These are phyloP conservation scores for Phoma sp. DNA, from an alignment of 2,329 filamentous ascomycete genomes.

Conservation along the genomic window DNA sequence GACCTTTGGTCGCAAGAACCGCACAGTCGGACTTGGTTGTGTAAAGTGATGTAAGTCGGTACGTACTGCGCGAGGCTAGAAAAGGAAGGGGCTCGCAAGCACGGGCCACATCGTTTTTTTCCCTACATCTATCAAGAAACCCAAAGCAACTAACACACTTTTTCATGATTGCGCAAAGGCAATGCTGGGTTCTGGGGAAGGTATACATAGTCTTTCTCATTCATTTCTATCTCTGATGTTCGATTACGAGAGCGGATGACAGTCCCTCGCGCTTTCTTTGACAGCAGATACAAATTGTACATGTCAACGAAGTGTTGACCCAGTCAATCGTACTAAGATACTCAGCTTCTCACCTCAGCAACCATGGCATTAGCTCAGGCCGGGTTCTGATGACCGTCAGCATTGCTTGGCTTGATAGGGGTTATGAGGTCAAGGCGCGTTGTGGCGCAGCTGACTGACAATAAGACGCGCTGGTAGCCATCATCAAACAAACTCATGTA, in stretches of 20 bases:
- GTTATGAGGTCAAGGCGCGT: constrained; percentile 10
- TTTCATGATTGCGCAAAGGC: too few relatives aligned
- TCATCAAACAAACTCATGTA: background rate
- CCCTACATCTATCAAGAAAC: background rate
- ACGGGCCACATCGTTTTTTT: background rate
- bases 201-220: too few relatives aligned
- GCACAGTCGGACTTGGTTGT: background rate
- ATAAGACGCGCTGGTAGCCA: constrained; percentile 3
- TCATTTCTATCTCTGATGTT: background rate
- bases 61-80: background rate
- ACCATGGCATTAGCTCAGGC: background rate
- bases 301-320: background rate
- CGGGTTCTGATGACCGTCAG: constrained; percentile 1
- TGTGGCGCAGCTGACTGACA: constrained; percentile 9
- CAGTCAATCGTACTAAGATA: background rate
- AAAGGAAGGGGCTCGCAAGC: background rate
- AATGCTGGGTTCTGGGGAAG: too few relatives aligned
- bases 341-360: constrained; percentile 11
- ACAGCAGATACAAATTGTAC: background rate
- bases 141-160: too few relatives aligned
- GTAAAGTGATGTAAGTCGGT: background rate
- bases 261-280: background rate
- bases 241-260: background rate
- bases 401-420: constrained; percentile 10
- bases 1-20: background rate